Conservation (phyloP, 2,329 filamentous ascomycete genomes). For the Chlorencoelia australis region DNA sequence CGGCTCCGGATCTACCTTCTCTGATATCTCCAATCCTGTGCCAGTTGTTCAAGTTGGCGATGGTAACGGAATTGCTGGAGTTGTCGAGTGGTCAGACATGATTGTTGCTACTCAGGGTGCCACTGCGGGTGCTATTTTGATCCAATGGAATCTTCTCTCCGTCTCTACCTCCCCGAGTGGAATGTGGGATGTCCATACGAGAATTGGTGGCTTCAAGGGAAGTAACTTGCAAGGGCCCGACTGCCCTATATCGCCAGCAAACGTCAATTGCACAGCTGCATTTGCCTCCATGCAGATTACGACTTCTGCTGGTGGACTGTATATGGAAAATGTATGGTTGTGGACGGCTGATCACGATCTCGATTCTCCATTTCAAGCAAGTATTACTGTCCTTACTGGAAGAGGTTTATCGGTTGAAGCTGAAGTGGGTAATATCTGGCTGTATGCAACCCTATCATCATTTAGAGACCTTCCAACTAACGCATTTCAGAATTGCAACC, state of each 20-base stretch:
- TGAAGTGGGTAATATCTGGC: constrained; percentile 38
- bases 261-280: constrained; percentile 27
- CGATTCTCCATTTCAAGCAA: constrained; percentile 34
- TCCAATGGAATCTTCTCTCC: constrained; percentile 53
- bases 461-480: constrained; percentile 56
- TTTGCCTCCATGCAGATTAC: constrained; percentile 29
- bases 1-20: constrained; percentile 33
- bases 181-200: constrained; percentile 38
- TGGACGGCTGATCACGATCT: constrained; percentile 38
- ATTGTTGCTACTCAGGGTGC: constrained; percentile 34
- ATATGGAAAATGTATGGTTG: constrained; percentile 39
- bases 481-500: constrained; percentile 56
- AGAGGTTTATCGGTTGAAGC: constrained; percentile 29
- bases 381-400: constrained; percentile 42
- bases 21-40: constrained; percentile 32
- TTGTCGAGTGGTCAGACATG: constrained; percentile 52
- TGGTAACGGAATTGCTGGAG: constrained; percentile 42
- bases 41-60: constrained; percentile 45
- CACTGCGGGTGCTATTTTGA: constrained; percentile 49
- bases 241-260: constrained; percentile 54
- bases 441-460: constrained; percentile 44
- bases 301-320: constrained; percentile 32
- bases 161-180: constrained; percentile 44
- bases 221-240: constrained; percentile 36
- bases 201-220: constrained; percentile 37